Evolutionary conservation across 305 asterid species (phyloP), one percentile per base, ranked within the genome.

Genomic region (Plantago rigida): DNA sequence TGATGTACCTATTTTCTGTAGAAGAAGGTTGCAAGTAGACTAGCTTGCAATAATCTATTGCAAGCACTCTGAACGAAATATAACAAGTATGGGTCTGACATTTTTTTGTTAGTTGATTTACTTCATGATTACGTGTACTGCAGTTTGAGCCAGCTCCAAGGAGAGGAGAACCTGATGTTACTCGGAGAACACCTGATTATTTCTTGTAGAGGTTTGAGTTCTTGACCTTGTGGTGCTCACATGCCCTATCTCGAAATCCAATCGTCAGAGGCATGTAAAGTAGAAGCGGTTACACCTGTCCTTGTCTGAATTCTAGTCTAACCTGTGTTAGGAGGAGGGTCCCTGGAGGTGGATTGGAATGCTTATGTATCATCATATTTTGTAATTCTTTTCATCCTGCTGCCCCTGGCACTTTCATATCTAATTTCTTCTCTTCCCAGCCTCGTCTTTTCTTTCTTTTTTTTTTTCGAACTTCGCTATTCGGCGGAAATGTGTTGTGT

Each of bases 81-180:
- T 63, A 36, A 36, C 0, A 36, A 6, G 44, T 36, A 36, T 36
- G 44, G 44, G 9, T 36, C 10, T 36, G 44, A 5, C 44, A 36
- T 36, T 36, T 36, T 13, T 8, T 31, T 13, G 47, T 62, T 60
- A 66, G 36, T 59, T 45, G 31, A 10, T 51, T 0, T 36, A 44
- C 29, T 28, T 64, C 26, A 17, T 56, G 54, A 47, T 48, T 50
- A 12, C 36, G 1, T 51, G 0, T 14, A 13, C 49, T 68, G 77
- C 89, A 90, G 96, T 90, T 90, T 77, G 97, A 90, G 72, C 97
- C 97, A 70, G 97, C 96, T 73, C 96, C 97, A 50, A 82, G 96
- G 80, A 80, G 97, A 71, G 97, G 95, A 13, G 97, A 90, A 64
- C 97, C 97, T 13, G 96, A 90, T 64, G 96, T 90, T 44, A 87